Evolutionary conservation across 2,329 filamentous ascomycete genomes (phyloP).

Genomic region (Epichloe bromicola): DNA sequence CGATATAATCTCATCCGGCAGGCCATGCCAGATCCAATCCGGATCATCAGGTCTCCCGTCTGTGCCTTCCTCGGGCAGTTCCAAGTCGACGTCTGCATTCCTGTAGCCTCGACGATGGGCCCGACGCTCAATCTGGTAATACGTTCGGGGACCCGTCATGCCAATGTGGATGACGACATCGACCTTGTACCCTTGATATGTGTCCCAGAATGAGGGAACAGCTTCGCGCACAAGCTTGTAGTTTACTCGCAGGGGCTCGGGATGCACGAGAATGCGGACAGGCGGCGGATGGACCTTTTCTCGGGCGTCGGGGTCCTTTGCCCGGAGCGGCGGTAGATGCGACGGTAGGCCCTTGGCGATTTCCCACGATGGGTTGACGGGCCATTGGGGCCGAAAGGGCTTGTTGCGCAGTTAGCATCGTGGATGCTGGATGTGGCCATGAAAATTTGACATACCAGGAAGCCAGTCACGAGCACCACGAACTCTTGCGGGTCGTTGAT

Average conservation of each 20-base stretch:
- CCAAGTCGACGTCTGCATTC: constrained; percentile 56
- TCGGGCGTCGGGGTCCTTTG: constrained; percentile 24
- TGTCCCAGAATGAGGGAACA: constrained; percentile 50
- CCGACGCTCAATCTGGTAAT: constrained; percentile 58
- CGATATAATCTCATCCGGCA: constrained; percentile 42
- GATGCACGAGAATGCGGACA: constrained; percentile 52
- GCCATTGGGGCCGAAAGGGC: constrained; percentile 63
- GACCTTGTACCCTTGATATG: constrained; percentile 26
- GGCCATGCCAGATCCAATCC: constrained; percentile 39
- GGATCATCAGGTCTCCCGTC: constrained; percentile 32
- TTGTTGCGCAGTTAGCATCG: constrained; percentile 8
- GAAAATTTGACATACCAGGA: constrained; percentile 33
- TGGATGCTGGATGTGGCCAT: neutral
- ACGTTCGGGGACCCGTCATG: constrained; percentile 52
- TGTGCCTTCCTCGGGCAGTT: constrained; percentile 38
- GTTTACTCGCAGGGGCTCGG: constrained; percentile 54
- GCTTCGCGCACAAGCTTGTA: constrained; percentile 53
- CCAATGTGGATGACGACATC: constrained; percentile 69
- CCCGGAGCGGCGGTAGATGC: constrained; percentile 40
- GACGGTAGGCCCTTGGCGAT: constrained; percentile 58
- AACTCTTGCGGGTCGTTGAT: constrained; percentile 32
- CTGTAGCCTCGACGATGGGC: constrained; percentile 62
- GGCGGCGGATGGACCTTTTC: constrained; percentile 22
- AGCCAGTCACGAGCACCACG: constrained; percentile 48
- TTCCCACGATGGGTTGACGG: constrained; percentile 69